Evolutionary conservation across 257 asterid genomes (phyloP), one percentile per base, ranked within the genome.

Genomic region (Solanum gandarillasii): DNA sequence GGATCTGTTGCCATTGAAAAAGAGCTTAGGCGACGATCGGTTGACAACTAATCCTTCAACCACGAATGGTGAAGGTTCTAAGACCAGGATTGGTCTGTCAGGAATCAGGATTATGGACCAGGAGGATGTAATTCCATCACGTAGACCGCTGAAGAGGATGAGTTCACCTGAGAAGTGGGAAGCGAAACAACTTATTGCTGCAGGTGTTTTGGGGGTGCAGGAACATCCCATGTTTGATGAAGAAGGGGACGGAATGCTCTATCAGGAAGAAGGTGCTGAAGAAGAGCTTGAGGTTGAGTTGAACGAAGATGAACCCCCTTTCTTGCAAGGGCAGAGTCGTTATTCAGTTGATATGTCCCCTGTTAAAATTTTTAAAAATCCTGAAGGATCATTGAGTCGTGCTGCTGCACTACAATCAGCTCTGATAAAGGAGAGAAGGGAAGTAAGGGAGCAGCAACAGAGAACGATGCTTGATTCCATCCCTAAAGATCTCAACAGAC

Each of bases 141-240:
- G 99, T 35, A 92, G 99, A 79, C 98, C 98, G 0, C 88, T 96
- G 88, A 96, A 95, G 92, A 91, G 92, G 91, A 95, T 95, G 99
- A 96, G 99, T 89, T 96, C 99, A 23, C 99, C 99, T 8, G 98
- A 96, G 94, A 91, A 88, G 81, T 96, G 99, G 99, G 99, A 96
- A 91, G 98, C 98, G 9, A 93, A 96, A 90, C 98, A 96, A 70
- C 93, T 96, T 68, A 93, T 95, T 86, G 98, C 98, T 87, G 91
- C 98, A 21, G 98, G 98, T 39, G 98, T 95, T 90, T 87, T 96
- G 94, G 91, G 96, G 20, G 87, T 92, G 38, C 93, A 93, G 88
- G 99, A 96, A 43, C 88, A 90, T 86, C 98, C 98, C 6, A 92
- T 93, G 94, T 96, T 91, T 90, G 98, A 96, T 84, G 98, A 96